Evolutionary conservation across 2,329 filamentous ascomycete genomes (phyloP).

Genomic region (Coleophoma eucalyptorum): DNA sequence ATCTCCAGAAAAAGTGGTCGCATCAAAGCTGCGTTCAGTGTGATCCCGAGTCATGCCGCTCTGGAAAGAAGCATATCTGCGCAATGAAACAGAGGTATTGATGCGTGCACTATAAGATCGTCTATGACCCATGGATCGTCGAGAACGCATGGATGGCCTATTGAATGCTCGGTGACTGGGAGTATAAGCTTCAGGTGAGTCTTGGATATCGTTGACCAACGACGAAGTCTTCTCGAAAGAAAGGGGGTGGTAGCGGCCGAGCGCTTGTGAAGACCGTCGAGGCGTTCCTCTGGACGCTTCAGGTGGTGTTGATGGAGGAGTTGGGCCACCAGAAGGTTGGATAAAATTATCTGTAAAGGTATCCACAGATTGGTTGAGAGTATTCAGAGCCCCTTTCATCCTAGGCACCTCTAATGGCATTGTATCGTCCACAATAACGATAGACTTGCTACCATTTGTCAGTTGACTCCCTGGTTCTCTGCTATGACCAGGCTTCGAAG

Average conservation of each 20-base stretch:
- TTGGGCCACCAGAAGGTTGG: constrained; percentile 46
- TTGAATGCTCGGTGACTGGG: constrained; percentile 16
- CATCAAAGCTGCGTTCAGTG: constrained; percentile 58
- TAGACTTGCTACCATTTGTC: constrained; percentile 82
- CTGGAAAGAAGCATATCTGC: constrained; percentile 57
- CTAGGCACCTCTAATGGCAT: constrained; percentile 42
- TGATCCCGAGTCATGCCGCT: constrained; percentile 48
- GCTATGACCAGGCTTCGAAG: constrained; percentile 6
- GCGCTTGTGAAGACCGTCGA: constrained; percentile 50
- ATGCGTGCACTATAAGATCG: constrained; percentile 33
- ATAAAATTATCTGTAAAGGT: constrained; percentile 50
- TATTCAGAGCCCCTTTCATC: constrained; percentile 40
- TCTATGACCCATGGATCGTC: constrained; percentile 11
- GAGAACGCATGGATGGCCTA: constrained; percentile 12
- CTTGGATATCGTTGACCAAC: constrained; percentile 16
- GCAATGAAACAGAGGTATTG: constrained; percentile 45
- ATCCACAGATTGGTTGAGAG: constrained; percentile 42
- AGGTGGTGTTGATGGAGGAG: constrained; percentile 59
- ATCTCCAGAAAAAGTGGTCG: constrained; percentile 52
- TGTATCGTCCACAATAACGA: constrained; percentile 69
- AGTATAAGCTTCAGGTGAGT: constrained; percentile 18
- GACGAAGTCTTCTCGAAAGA: constrained; percentile 28
- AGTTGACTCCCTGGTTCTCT: constrained; percentile 19
- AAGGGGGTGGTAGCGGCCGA: constrained; percentile 34
- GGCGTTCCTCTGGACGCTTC: constrained; percentile 39